Conservation (phyloP, 331 rosid species). For the Erythrophleum ivorense region DNA sequence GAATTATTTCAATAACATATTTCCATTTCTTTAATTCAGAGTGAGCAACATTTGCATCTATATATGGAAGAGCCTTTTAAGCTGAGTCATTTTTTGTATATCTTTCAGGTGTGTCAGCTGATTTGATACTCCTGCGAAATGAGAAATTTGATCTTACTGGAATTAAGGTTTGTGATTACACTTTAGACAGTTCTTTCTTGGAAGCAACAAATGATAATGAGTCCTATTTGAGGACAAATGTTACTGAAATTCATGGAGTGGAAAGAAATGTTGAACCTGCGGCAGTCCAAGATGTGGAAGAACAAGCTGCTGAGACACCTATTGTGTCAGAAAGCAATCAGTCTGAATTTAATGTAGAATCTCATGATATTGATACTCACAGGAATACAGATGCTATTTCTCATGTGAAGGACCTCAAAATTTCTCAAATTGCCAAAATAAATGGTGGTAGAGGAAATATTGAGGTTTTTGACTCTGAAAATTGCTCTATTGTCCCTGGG, state of each 20-base stretch:
- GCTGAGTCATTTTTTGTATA: slow-evolving; percentile 37
- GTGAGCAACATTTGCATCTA: not conserved
- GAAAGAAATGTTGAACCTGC: slow-evolving; percentile 46
- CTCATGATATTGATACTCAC: slow-evolving; percentile 49
- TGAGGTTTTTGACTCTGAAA: slow-evolving; percentile 50
- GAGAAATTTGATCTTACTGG: slow-evolving; percentile 65
- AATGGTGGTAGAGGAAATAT: slow-evolving; percentile 48
- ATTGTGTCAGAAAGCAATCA: slow-evolving; percentile 46
- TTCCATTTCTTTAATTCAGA: slow-evolving; percentile 10
- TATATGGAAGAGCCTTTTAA: slow-evolving; percentile 27
- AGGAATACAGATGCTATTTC: slow-evolving; percentile 35
- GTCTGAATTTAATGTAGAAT: slow-evolving; percentile 52
- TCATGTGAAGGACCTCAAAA: slow-evolving; percentile 40
- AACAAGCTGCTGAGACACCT: slow-evolving; percentile 46
- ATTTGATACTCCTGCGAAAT: slow-evolving; percentile 60
- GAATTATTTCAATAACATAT: slow-evolving; percentile 2
- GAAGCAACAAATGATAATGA: slow-evolving; percentile 59
- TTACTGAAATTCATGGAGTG: slow-evolving; percentile 48
- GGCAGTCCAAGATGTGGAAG: slow-evolving; percentile 51
- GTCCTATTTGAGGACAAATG: slow-evolving; percentile 51
- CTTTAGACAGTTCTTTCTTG: slow-evolving; percentile 41
- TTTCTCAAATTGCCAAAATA: slow-evolving; percentile 53
- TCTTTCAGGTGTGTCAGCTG: slow-evolving; percentile 70
- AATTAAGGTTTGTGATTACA: slow-evolving; percentile 58
- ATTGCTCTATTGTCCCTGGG: slow-evolving; percentile 48